Percentiles rank a stretch among this genome's conserved stretches.
phyloP scores from a whole-genome alignment of 495 filamentous ascomycete species.

The Annulohypoxylon moriforme region DNA sequence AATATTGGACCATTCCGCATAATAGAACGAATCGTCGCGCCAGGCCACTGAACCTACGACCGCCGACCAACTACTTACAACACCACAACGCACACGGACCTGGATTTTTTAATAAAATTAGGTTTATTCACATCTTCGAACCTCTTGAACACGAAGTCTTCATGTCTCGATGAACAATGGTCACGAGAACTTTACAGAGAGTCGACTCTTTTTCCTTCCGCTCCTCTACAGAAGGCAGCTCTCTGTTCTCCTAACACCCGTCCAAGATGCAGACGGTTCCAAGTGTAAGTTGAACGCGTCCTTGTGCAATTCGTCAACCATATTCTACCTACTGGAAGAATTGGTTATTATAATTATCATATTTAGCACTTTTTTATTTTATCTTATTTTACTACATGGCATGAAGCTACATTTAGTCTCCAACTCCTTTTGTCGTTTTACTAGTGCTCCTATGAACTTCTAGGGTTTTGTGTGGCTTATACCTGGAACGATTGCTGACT shows the following conservation, averaged over 20 bases:
- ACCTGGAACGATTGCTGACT: conserved; percentile 33
- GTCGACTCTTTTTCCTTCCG: conserved; percentile 51
- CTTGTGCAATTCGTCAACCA: conserved; percentile 7
- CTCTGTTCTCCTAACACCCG: conserved; percentile 54
- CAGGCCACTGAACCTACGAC: conserved; percentile 42
- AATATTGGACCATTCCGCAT: conserved; percentile 39
- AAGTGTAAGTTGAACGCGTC: conserved; percentile 64
- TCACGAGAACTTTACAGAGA: conserved; percentile 48
- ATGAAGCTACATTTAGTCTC: not conserved
- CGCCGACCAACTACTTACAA: conserved; percentile 27
- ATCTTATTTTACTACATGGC: not conserved
- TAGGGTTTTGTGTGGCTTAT: conserved; percentile 18
- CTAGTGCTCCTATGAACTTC: not conserved
- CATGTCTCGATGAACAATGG: conserved; percentile 51
- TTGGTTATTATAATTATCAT: not conserved
- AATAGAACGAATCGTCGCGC: conserved; percentile 40
- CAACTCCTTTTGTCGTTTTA: not conserved
- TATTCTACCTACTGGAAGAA: conserved; percentile 11
- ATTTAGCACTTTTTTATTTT: too few species aligned
- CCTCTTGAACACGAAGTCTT: conserved; percentile 36
- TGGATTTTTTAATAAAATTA: conserved; percentile 34
- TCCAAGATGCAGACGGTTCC: conserved; percentile 71
- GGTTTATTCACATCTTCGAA: conserved; percentile 45
- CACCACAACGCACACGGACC: conserved; percentile 32
- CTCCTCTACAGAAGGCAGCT: conserved; percentile 53